Percentiles rank a stretch among this genome's conserved stretches.
These are phyloP conservation scores for Atkinsonella hypoxylon DNA, from an alignment of 2,329 filamentous ascomycete genomes.

Conservation along the genomic window DNA sequence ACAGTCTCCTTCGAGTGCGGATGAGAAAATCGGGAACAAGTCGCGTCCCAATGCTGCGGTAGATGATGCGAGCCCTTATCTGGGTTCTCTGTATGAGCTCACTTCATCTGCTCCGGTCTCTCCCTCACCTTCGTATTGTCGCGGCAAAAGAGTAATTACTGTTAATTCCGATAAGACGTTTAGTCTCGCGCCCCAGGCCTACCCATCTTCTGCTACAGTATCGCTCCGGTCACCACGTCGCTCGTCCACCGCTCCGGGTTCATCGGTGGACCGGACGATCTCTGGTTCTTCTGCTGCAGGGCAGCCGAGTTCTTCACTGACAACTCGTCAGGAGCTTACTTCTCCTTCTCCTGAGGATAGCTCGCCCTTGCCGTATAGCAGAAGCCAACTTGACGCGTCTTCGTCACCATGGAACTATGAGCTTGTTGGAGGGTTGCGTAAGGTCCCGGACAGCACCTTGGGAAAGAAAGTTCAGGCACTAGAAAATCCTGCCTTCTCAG, in stretches of 20 bases:
- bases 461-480: background rate
- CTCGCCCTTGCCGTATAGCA: slow-evolving; percentile 11
- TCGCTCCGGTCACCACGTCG: slow-evolving; percentile 27
- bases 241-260: slow-evolving; percentile 32
- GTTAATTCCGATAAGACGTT: slow-evolving; percentile 48
- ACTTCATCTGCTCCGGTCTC: slow-evolving; percentile 9
- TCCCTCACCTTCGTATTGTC: slow-evolving; percentile 16
- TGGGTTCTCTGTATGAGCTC: background rate
- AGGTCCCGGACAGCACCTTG: slow-evolving; percentile 24
- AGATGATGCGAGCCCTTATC: background rate
- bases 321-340: slow-evolving; percentile 30
- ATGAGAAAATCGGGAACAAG: background rate
- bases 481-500: background rate
- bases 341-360: slow-evolving; percentile 2
- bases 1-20: background rate
- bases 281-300: slow-evolving; percentile 26
- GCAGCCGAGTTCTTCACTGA: slow-evolving; percentile 36
- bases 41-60: background rate
- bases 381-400: slow-evolving; percentile 9
- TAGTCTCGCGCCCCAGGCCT: slow-evolving; percentile 31
- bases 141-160: slow-evolving; percentile 28
- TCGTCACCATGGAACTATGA: slow-evolving; percentile 40
- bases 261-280: slow-evolving; percentile 28
- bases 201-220: slow-evolving; percentile 16
- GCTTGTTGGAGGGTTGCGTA: slow-evolving; percentile 42